Conservation (phyloP, 192 early-diverging fungal species). For the Linnemannia exigua region DNA sequence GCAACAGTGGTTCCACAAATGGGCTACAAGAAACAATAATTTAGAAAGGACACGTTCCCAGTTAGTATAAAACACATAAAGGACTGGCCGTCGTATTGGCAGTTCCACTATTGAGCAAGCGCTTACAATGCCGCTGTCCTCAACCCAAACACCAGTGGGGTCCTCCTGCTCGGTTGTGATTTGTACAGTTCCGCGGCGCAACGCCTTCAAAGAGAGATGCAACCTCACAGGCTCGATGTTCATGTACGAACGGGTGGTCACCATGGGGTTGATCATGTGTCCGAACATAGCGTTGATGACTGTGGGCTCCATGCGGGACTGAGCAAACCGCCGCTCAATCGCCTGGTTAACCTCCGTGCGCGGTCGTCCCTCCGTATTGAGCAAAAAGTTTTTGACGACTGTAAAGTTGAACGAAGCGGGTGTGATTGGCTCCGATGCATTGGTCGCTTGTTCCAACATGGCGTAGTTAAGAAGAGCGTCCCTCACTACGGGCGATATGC, state of each 20-base stretch:
- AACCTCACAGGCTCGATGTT: conserved; percentile 77
- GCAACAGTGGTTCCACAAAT: conserved; percentile 79
- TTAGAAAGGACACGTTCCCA: not conserved
- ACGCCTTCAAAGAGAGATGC: conserved; percentile 71
- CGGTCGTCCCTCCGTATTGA: conserved; percentile 47
- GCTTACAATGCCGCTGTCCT: conserved; percentile 79
- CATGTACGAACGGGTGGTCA: conserved; percentile 87
- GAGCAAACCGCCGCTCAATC: conserved; percentile 70
- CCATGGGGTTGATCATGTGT: conserved; percentile 82
- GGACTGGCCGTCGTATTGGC: not conserved
- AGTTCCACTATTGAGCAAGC: no score
- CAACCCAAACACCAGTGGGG: conserved; percentile 68
- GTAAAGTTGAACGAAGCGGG: conserved; percentile 41
- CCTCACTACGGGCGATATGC: conserved; percentile 9
- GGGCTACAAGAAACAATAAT: conserved; percentile 25
- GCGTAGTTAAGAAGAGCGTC: conserved; percentile 45
- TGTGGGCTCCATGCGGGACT: conserved; percentile 75
- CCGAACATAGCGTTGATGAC: conserved; percentile 83
- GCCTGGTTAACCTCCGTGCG: conserved; percentile 60
- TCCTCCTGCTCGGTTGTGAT: conserved; percentile 66
- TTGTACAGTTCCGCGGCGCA: conserved; percentile 77
- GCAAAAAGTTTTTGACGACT: conserved; percentile 45
- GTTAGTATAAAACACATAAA: not conserved
- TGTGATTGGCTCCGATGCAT: conserved; percentile 24
- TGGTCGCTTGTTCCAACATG: conserved; percentile 49